Percentiles rank a stretch among this genome's conserved stretches.
Conservation (phyloP, 495 filamentous ascomycete genomes). For the Elasticomyces elasticus region DNA sequence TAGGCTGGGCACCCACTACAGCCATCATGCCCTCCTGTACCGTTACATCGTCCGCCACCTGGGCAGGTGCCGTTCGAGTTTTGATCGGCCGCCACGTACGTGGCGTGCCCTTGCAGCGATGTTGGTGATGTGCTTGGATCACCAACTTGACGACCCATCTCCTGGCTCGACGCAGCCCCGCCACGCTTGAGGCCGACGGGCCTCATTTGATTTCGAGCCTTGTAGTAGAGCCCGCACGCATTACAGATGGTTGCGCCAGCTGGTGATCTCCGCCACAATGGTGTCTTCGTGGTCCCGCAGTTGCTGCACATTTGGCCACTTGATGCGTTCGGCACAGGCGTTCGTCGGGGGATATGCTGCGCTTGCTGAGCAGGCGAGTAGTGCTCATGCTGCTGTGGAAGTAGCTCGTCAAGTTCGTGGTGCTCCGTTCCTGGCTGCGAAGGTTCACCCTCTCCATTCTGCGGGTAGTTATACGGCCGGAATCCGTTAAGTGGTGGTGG, state of each 20-base stretch:
- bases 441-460: not conserved
- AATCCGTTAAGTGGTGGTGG: not conserved
- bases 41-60: slow-evolving; percentile 90
- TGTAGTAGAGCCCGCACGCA: slow-evolving; percentile 89
- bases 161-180: slow-evolving; percentile 11
- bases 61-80: slow-evolving; percentile 77
- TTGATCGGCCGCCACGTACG: slow-evolving; percentile 66
- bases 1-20: slow-evolving; percentile 94
- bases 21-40: slow-evolving; percentile 89
- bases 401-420: slow-evolving; percentile 5
- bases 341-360: not conserved
- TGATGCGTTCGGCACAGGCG: not conserved
- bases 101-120: slow-evolving; percentile 48
- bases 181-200: slow-evolving; percentile 76
- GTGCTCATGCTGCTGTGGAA: not conserved
- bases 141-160: slow-evolving; percentile 9
- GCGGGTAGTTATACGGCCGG: not conserved
- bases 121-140: slow-evolving; percentile 35
- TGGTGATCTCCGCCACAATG: slow-evolving; percentile 88
- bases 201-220: slow-evolving; percentile 80
- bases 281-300: slow-evolving; percentile 85
- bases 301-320: slow-evolving; percentile 50
- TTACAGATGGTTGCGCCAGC: slow-evolving; percentile 94
- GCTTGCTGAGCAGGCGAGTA: not conserved
- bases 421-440: not conserved